Evolutionary conservation across 2,329 filamentous ascomycete species (phyloP).

Genomic region (Septoria linicola): DNA sequence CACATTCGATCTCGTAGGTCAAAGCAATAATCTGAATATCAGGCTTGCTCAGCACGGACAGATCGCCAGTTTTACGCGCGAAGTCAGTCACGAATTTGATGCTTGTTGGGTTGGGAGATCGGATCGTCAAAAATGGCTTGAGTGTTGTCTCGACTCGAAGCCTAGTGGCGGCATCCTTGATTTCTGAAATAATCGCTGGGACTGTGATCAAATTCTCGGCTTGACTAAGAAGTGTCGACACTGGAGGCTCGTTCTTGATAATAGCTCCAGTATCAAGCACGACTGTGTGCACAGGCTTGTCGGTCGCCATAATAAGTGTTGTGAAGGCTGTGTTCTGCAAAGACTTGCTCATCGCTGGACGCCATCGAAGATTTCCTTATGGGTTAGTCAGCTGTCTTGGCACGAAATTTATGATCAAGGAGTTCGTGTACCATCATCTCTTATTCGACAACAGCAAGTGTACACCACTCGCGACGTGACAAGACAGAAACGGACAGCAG

Average conservation of each 20-base stretch:
- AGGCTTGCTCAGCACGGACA: slow-evolving; percentile 79
- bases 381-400: no score
- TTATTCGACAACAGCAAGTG: no score
- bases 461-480: no score
- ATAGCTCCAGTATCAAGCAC: slow-evolving; percentile 89
- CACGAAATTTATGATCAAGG: no score
- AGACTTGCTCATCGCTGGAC: not conserved
- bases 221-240: slow-evolving; percentile 76
- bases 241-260: slow-evolving; percentile 85
- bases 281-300: slow-evolving; percentile 76
- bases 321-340: not conserved
- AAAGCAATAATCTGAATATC: slow-evolving; percentile 89
- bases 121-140: slow-evolving; percentile 77
- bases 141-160: slow-evolving; percentile 79
- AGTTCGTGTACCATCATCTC: no score
- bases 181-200: slow-evolving; percentile 82
- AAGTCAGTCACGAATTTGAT: slow-evolving; percentile 80
- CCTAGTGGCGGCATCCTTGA: slow-evolving; percentile 78
- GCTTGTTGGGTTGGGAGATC: slow-evolving; percentile 72
- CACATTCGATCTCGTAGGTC: slow-evolving; percentile 91
- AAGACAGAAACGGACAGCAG: no score
- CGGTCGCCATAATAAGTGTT: slow-evolving; percentile 31
- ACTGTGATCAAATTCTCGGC: slow-evolving; percentile 78
- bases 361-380: slow-evolving; percentile 3
- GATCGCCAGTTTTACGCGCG: slow-evolving; percentile 83